These are phyloP conservation scores for Talaromyces sp. DNA, from an alignment of 2,329 filamentous ascomycete genomes.

Conservation along the genomic window DNA sequence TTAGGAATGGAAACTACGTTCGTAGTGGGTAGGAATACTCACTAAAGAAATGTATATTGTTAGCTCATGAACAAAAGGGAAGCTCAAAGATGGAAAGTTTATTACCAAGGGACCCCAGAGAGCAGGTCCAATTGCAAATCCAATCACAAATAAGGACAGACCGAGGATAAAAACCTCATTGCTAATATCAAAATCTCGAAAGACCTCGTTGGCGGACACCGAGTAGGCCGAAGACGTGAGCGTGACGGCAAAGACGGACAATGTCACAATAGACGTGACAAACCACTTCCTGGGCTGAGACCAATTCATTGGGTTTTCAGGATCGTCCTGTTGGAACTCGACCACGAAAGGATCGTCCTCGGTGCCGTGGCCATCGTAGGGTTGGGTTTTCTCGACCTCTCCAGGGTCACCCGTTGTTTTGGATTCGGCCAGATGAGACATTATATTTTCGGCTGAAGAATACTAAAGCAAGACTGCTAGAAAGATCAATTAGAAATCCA, in stretches of 20 bases:
- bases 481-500: too few species aligned
- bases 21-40: neutral
- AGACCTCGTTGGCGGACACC: constrained; percentile 19
- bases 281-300: constrained; percentile 32
- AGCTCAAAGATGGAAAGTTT: neutral
- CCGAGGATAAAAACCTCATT: constrained; percentile 25
- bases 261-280: constrained; percentile 31
- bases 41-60: neutral
- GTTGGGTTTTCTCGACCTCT: neutral
- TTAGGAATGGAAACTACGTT: neutral
- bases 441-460: neutral
- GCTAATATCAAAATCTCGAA: constrained; percentile 21
- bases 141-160: constrained; percentile 32
- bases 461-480: neutral
- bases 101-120: constrained; percentile 24
- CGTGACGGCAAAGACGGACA: constrained; percentile 38
- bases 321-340: constrained; percentile 37
- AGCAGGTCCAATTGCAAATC: constrained; percentile 23
- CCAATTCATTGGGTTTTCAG: constrained; percentile 35
- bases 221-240: constrained; percentile 31
- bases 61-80: neutral
- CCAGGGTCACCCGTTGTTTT: neutral
- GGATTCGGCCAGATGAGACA: neutral
- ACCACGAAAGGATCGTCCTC: constrained; percentile 39
- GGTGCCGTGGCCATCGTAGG: constrained; percentile 34